Percentiles rank a stretch among this genome's conserved stretches.
These are phyloP conservation scores for Stephanocyclus meneghinianus DNA, from an alignment of 352 stramenopile species.

Conservation along the genomic window DNA sequence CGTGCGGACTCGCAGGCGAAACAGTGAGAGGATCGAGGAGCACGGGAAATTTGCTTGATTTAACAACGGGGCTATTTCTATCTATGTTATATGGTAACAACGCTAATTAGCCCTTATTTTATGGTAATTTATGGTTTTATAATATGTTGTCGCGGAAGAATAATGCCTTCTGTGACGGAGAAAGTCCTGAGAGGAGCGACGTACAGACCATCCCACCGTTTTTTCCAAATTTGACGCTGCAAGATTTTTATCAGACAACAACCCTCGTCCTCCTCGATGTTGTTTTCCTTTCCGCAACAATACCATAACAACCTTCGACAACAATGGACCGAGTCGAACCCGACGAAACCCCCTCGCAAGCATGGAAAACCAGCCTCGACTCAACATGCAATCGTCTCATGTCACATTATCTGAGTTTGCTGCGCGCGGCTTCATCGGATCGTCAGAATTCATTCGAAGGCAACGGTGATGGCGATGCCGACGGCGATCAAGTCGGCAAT, in stretches of 20 bases:
- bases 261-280: too few species aligned
- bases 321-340: conserved; percentile 71
- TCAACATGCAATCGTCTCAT: conserved; percentile 79
- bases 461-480: conserved; percentile 33
- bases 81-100: too few species aligned
- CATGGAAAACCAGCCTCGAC: conserved; percentile 76
- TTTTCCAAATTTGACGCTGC: too few species aligned
- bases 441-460: conserved; percentile 4
- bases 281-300: too few species aligned
- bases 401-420: conserved; percentile 76
- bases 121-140: too few species aligned
- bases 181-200: too few species aligned
- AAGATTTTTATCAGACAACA: too few species aligned
- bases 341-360: conserved; percentile 68
- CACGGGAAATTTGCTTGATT: neutral
- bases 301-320: neutral
- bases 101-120: too few species aligned
- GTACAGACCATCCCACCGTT: too few species aligned
- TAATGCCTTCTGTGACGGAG: too few species aligned
- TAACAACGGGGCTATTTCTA: neutral
- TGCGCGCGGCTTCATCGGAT: conserved; percentile 63
- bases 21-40: neutral
- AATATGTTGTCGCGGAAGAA: too few species aligned
- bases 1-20: neutral
- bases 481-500: conserved; percentile 1